Conservation (phyloP, 2,329 filamentous ascomycete species). For the Tricladium varicosporioides region DNA sequence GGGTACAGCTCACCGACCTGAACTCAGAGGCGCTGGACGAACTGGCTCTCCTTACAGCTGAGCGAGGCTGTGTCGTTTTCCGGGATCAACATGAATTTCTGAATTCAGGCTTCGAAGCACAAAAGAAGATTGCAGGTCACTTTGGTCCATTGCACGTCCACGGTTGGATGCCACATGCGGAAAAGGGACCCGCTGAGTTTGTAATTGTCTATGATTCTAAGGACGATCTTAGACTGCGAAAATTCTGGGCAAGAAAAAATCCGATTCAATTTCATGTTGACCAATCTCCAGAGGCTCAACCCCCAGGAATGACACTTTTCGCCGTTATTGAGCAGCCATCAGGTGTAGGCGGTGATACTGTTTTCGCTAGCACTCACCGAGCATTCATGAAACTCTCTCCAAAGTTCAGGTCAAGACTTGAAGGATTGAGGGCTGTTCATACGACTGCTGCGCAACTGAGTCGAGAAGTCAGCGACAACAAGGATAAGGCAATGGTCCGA, state of each 20-base stretch:
- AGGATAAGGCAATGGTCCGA: conserved; percentile 68
- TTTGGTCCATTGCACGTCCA: conserved; percentile 80
- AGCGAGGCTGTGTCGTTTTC: conserved; percentile 58
- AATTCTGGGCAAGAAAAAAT: conserved; percentile 44
- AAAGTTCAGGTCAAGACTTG: conserved; percentile 71
- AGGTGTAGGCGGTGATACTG: conserved; percentile 71
- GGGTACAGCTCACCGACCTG: conserved; percentile 44
- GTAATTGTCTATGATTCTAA: conserved; percentile 46
- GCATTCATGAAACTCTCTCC: conserved; percentile 77
- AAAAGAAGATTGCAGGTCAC: conserved; percentile 66
- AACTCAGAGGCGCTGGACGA: conserved; percentile 45
- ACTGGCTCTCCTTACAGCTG: conserved; percentile 44
- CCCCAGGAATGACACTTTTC: conserved; percentile 82
- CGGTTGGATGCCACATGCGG: conserved; percentile 36
- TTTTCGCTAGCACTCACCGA: conserved; percentile 73
- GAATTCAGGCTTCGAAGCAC: conserved; percentile 64
- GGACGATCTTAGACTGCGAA: conserved; percentile 41
- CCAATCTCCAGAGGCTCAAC: conserved; percentile 80
- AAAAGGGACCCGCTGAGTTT: conserved; percentile 43
- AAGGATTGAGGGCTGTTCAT: conserved; percentile 75
- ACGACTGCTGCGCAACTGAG: conserved; percentile 60
- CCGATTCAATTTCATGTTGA: conserved; percentile 86
- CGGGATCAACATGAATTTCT: conserved; percentile 64
- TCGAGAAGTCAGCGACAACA: conserved; percentile 66
- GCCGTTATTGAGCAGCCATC: conserved; percentile 77